Percentiles rank a stretch among this genome's conserved stretches.
Evolutionary conservation across 805 yeast species (phyloP).

Genomic region (Candida adriatica): DNA sequence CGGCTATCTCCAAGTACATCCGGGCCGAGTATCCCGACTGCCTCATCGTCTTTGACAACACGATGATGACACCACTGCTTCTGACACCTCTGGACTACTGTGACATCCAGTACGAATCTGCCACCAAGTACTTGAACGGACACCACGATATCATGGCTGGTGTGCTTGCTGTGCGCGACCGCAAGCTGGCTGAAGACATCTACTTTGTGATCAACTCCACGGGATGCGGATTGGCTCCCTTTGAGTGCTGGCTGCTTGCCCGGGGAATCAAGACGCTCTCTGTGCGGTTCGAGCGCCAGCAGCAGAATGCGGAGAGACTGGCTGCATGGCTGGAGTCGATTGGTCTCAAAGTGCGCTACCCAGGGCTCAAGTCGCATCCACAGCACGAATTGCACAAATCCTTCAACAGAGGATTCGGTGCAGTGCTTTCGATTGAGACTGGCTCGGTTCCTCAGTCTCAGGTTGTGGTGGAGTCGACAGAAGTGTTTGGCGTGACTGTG

Average conservation of each 20-base stretch:
- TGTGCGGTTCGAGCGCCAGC: slow-evolving; percentile 82
- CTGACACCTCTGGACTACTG: slow-evolving; percentile 80
- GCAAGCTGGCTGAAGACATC: slow-evolving; percentile 58
- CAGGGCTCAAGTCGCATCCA: slow-evolving; percentile 79
- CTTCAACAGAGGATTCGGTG: slow-evolving; percentile 81
- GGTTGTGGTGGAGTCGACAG: slow-evolving; percentile 66
- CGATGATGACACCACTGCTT: slow-evolving; percentile 91
- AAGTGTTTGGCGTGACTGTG: slow-evolving; percentile 82
- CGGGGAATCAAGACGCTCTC: slow-evolving; percentile 88
- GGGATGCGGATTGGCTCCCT: slow-evolving; percentile 89
- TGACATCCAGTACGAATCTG: slow-evolving; percentile 90
- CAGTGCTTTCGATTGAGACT: slow-evolving; percentile 84
- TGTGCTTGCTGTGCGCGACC: slow-evolving; percentile 62
- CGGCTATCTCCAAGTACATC: slow-evolving; percentile 56
- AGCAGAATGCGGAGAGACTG: slow-evolving; percentile 65
- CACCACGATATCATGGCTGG: slow-evolving; percentile 99
- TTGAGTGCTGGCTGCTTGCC: slow-evolving; percentile 83
- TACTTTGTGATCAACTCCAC: slow-evolving; percentile 80
- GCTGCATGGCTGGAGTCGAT: slow-evolving; percentile 63
- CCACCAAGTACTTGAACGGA: slow-evolving; percentile 87
- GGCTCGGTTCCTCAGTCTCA: slow-evolving; percentile 63
- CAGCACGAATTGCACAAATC: slow-evolving; percentile 73
- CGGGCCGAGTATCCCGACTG: slow-evolving; percentile 62
- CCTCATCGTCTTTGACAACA: slow-evolving; percentile 82
- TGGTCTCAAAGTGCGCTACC: slow-evolving; percentile 71